These are phyloP conservation scores for Ceratocystis cacaofunesta DNA, from an alignment of 2,329 filamentous ascomycete genomes.

Conservation along the genomic window DNA sequence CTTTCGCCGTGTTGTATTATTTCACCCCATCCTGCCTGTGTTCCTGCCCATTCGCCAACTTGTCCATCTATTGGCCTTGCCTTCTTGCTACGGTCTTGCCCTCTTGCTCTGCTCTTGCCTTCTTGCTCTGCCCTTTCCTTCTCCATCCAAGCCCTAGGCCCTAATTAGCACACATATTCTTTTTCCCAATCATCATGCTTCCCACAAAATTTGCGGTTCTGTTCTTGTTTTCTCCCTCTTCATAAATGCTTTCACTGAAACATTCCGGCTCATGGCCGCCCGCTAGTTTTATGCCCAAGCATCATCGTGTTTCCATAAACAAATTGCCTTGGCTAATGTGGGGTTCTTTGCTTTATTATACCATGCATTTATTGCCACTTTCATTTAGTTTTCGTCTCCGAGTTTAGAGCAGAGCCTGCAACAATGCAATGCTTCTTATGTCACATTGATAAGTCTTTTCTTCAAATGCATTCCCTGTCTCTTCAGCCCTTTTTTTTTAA, in stretches of 20 bases:
- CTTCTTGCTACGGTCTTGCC: neutral
- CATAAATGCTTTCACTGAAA: neutral
- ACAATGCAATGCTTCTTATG: neutral
- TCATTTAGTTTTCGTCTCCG: neutral
- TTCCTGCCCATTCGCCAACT: neutral
- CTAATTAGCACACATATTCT: neutral
- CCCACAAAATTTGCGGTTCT: neutral
- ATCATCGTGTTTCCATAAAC: neutral
- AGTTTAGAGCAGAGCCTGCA: neutral
- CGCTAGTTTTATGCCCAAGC: neutral
- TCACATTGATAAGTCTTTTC: neutral
- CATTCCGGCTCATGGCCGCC: neutral
- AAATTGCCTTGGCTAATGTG: neutral
- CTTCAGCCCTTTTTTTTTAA: neutral
- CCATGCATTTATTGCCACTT: neutral
- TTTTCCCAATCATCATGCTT: neutral
- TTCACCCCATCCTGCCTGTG: neutral
- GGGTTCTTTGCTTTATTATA: conserved; percentile 1
- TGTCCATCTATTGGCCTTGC: neutral
- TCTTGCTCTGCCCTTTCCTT: neutral
- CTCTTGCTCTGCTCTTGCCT: neutral
- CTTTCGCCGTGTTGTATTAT: no score
- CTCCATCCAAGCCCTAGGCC: neutral
- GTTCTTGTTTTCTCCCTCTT: neutral
- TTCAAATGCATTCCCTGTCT: neutral